These are phyloP conservation scores for Candida nanaspora DNA, from an alignment of 805 yeast species.

Conservation along the genomic window DNA sequence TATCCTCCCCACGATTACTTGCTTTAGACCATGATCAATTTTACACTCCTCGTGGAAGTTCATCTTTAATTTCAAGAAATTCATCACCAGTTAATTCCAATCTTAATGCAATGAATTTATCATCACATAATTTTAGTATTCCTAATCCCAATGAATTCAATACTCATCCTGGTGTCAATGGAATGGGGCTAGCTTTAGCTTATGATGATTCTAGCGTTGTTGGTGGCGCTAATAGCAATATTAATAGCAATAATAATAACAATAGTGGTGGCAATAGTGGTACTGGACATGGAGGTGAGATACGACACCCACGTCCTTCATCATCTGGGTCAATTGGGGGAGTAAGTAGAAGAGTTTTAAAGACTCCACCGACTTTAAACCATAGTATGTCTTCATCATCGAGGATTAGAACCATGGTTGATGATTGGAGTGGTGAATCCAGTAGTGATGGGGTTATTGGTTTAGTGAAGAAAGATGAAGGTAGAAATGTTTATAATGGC, in stretches of 20 bases:
- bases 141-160: too few relatives aligned
- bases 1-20: too few relatives aligned
- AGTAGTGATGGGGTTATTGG: too few relatives aligned
- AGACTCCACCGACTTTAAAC: background rate
- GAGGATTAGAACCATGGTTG: conserved; percentile 7
- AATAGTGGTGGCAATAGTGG: too few relatives aligned
- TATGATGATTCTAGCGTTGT: too few relatives aligned
- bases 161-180: too few relatives aligned
- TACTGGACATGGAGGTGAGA: too few relatives aligned
- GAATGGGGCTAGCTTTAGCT: too few relatives aligned
- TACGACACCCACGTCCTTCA: background rate
- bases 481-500: conserved; percentile 48
- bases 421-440: conserved; percentile 6
- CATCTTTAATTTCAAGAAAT: conserved; percentile 13
- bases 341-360: background rate
- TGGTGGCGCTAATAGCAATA: too few relatives aligned
- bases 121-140: conserved; percentile 18
- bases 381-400: background rate
- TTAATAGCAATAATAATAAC: background rate
- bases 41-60: conserved; percentile 12
- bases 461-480: conserved; percentile 18
- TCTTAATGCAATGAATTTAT: conserved; percentile 8
- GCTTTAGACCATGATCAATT: too few relatives aligned
- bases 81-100: conserved; percentile 10
- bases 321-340: background rate